Evolutionary conservation across 768 basidiomycete species (phyloP).

Genomic region (Crassisporium funariophilum): DNA sequence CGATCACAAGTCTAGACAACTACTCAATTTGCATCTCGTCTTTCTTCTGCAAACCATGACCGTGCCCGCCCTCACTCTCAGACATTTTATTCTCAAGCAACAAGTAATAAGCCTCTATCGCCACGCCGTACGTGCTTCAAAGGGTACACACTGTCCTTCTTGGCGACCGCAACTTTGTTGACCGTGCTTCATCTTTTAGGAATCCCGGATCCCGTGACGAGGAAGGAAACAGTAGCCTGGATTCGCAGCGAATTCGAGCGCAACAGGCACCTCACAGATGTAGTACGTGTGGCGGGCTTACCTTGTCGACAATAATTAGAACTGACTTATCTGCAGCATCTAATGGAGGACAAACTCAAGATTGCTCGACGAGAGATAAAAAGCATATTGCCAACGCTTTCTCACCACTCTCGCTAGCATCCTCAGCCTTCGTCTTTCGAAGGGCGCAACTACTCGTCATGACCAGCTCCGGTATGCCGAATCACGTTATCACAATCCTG

Average conservation of each 20-base stretch:
- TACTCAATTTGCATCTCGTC: conserved; percentile 24
- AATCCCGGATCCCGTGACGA: conserved; percentile 60
- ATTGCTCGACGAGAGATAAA: conserved; percentile 60
- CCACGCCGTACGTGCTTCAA: conserved; percentile 65
- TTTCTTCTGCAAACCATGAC: conserved; percentile 19
- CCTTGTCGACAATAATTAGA: conserved; percentile 3
- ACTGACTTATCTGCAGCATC: conserved; percentile 39
- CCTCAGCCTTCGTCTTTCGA: too few species aligned
- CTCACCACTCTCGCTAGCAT: too few species aligned
- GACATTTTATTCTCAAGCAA: conserved; percentile 74
- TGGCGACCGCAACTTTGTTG: conserved; percentile 5
- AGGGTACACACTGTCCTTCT: conserved; percentile 43
- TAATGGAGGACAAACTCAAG: conserved; percentile 64
- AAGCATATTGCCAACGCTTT: conserved; percentile 50
- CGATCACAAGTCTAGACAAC: conserved; percentile 27
- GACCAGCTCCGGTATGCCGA: too few species aligned
- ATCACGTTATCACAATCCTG: too few species aligned
- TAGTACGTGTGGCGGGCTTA: conserved; percentile 39
- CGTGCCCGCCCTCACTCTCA: conserved; percentile 49
- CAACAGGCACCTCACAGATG: conserved; percentile 56
- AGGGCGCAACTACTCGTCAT: too few species aligned
- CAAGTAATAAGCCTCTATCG: conserved; percentile 66
- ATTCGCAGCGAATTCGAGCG: conserved; percentile 73
- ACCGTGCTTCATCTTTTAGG: conserved; percentile 35
- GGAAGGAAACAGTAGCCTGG: conserved; percentile 71